A percentile compares a stretch with the other conserved stretches of the same genome.
Evolutionary conservation across 352 stramenopile genomes (phyloP).

Genomic region (Globisporangium alternatum): DNA sequence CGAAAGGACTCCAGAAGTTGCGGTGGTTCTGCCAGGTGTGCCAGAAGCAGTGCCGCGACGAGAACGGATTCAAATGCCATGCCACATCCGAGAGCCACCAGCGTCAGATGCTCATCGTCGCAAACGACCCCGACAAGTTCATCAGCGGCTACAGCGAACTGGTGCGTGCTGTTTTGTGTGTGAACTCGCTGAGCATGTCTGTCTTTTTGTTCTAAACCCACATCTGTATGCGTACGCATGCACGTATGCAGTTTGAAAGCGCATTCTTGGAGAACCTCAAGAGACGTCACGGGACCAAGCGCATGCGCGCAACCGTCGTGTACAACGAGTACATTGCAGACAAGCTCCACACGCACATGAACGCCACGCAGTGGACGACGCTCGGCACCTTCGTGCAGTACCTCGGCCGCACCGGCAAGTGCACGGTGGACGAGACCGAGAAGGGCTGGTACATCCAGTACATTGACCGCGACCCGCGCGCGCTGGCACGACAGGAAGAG

Average conservation of each 20-base stretch:
- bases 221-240: neutral
- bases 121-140: conserved; percentile 93
- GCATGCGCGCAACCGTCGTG: conserved; percentile 95
- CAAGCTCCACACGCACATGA: conserved; percentile 99
- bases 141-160: conserved; percentile 90
- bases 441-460: conserved; percentile 98
- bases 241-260: conserved; percentile 90
- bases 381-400: conserved; percentile 98
- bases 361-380: conserved; percentile 97
- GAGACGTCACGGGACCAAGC: conserved; percentile 94
- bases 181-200: conserved; percentile 1
- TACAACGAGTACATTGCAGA: conserved; percentile 99
- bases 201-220: neutral
- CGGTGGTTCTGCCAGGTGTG: conserved; percentile 99
- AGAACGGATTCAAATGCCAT: conserved; percentile 99
- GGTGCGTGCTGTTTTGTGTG: conserved; percentile 17
- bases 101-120: conserved; percentile 98
- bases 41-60: conserved; percentile 99
- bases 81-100: conserved; percentile 96
- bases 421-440: conserved; percentile 97
- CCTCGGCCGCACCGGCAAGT: conserved; percentile 96
- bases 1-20: conserved; percentile 97
- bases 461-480: conserved; percentile 92
- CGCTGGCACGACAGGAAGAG: conserved; percentile 88
- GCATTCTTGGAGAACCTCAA: conserved; percentile 95